Base-by-base conservation (phyloP, 768 basidiomycete species). In the Tephrocybe sp. region DNA sequence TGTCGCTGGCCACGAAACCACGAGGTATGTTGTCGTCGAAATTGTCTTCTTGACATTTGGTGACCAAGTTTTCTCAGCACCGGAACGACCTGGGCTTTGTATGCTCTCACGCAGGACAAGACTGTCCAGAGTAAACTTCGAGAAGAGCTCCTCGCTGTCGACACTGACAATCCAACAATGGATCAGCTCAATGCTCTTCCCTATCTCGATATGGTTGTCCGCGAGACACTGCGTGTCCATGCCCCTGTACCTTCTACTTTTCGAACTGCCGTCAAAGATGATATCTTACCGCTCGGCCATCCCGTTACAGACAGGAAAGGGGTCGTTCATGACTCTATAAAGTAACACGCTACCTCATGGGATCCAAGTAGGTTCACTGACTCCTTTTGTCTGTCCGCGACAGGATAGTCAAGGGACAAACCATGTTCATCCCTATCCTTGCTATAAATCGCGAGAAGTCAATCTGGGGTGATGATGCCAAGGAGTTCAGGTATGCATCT, bases 121-220 rank as follows among this genome's bases (percentile, higher is more conserved):
- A 66, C 73, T 0, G 65, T 78, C 4, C 86, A 88, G 55, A 66
- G 54, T 7, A 78, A 78, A 53, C 73, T 91, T 0, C 74, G 85
- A 0, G 70, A 78, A 2, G 87, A 90, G 58, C 68, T 86, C 1
- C 62, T 78, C 3, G 58, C 67, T 0, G 67, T 84, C 8, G 59
- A 71, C 0, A 82, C 79, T 0, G 80, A 86, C 11, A 78, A 67
- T 0, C 86, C 87, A 3, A 73, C 76, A 2, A 87, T 89, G 82
- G 87, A 90, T 30, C 76, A 83, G 28, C 73, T 91, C 0, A 77
- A 79, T 49, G 69, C 75, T 2, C 71, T 92, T 2, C 76, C 84
- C 0, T 88, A 86, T 58, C 79, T 91, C 16, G 89, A 89, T 53
- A 70, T 70, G n/a, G 76, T 86, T 7, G 28, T 30, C 2, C 75